Conservation (phyloP, 495 filamentous ascomycete genomes). For the Tuber brumale region DNA sequence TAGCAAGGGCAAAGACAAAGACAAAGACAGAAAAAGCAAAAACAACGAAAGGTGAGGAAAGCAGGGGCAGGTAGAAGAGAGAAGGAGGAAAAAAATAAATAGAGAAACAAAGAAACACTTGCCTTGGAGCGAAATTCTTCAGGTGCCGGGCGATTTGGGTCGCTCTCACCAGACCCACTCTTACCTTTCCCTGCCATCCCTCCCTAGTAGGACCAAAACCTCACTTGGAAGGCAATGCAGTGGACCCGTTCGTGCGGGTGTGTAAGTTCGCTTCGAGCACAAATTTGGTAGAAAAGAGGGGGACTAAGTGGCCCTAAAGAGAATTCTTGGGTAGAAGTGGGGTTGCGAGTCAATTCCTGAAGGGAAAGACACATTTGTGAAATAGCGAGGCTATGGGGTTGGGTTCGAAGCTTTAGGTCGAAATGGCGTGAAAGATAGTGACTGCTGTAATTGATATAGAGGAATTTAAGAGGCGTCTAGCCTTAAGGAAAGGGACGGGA, state of each 20-base stretch:
- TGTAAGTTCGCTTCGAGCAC: constrained; percentile 6
- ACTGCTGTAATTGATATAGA: constrained; percentile 9
- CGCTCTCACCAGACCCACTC: constrained; percentile 23
- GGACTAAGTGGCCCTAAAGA: constrained; percentile 22
- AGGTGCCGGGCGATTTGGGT: constrained; percentile 16
- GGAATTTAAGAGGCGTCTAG: constrained; percentile 1
- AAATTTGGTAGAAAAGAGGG: constrained; percentile 11
- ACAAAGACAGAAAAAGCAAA: neutral
- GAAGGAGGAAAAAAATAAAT: constrained; percentile 3
- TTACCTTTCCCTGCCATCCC: constrained; percentile 34
- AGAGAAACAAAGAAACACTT: constrained; percentile 23
- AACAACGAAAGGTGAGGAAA: constrained; percentile 18
- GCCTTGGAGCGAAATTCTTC: constrained; percentile 26
- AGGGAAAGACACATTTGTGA: constrained; percentile 36
- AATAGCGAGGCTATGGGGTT: constrained; percentile 18
- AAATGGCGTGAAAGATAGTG: constrained; percentile 13
- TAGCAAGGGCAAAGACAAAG: neutral
- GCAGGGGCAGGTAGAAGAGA: neutral
- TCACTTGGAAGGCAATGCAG: constrained; percentile 23
- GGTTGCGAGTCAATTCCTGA: constrained; percentile 36
- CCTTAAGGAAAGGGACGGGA: constrained; percentile 8
- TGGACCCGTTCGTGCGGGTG: constrained; percentile 3
- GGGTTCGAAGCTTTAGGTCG: constrained; percentile 6
- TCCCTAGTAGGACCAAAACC: constrained; percentile 21
- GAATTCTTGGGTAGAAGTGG: constrained; percentile 30